Base-by-base conservation (phyloP, 176 grass and related monocot species). In the Oryza brachyantha region DNA sequence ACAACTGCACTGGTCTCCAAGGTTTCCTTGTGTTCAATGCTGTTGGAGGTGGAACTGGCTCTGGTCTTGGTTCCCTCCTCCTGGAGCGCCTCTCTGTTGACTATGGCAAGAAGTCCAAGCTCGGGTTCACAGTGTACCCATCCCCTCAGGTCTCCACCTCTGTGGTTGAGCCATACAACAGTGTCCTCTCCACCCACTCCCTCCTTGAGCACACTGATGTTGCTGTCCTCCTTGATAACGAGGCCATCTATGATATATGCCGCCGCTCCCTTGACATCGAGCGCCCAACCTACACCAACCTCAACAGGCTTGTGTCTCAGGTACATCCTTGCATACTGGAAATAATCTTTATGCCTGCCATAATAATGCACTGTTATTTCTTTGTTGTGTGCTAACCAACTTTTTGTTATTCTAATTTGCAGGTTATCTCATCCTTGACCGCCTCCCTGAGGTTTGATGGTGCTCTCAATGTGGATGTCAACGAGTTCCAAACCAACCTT, bases 121-220 rank as follows among this genome's bases (percentile, higher is more conserved):
- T 88, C 1, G 86, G 86, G 13, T 88, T 88, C 76, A 88, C 86
- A 21, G 77, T 88, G 57, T 88, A 88, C 86, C 86, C 86, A 1
- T 88, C 86, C 2, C 86, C 86, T n/a, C 86, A 88, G 81, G 86
- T 88, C 22, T 88, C 86, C n/a, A 88, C 86, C 71, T 88, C 81
- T 5, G 86, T 88, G 29, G 86, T 88, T 59, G 86, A 88, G 58
- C 86, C 86, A 65, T 88, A 88, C 86, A 88, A 88, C 86, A 88
- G 86, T 76, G 86, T 88, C 8, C 81, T 88, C 55, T 88, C 86
- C 70, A 88, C 86, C 16, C 86, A 88, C 81, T 88, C 86, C 1
- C 86, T 88, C 7, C 76, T 88, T 0, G 86, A 88, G 81, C 86
- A 88, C 70, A 88, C 86, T 21, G 86, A 88, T 38, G 86, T 88